A percentile compares a stretch with the other conserved stretches of the same genome.
These are phyloP conservation scores for Colletotrichum sp. DNA, from an alignment of 2,329 filamentous ascomycete species.

Conservation along the genomic window DNA sequence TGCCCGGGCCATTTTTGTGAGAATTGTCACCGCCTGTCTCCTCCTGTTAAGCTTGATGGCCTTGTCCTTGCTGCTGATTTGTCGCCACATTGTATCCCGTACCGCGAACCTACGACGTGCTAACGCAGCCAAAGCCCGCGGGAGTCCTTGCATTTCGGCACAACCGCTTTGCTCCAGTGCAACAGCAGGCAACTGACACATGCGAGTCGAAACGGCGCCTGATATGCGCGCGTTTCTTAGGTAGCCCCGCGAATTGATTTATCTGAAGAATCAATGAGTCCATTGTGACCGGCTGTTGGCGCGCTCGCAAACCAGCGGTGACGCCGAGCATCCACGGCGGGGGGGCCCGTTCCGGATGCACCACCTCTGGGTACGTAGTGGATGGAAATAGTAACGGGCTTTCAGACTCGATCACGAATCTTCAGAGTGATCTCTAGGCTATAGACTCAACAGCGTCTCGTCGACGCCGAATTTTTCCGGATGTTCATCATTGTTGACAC, in stretches of 20 bases:
- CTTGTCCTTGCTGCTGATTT: not conserved
- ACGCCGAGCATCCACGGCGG: constrained; percentile 6
- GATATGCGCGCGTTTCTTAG: not conserved
- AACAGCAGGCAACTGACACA: not conserved
- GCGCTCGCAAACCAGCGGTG: not conserved
- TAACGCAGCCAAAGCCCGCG: not conserved
- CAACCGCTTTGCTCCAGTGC: not conserved
- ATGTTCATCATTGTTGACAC: not conserved
- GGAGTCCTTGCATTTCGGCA: not conserved
- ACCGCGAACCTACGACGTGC: not conserved
- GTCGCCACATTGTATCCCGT: not conserved
- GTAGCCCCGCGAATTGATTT: not conserved
- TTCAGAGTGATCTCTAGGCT: not conserved
- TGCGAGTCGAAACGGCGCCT: not conserved
- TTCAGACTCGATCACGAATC: not conserved
- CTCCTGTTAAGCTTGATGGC: not conserved
- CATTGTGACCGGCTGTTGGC: not conserved
- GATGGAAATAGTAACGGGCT: not conserved
- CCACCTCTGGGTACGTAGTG: not conserved
- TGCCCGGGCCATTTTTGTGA: not conserved
- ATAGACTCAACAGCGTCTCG: not conserved
- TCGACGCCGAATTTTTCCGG: not conserved
- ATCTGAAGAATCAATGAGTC: not conserved
- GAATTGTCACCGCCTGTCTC: not conserved
- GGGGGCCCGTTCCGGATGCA: constrained; percentile 9